Base-by-base conservation (phyloP, 345 rosid genomes). In the Salix viminalis region DNA sequence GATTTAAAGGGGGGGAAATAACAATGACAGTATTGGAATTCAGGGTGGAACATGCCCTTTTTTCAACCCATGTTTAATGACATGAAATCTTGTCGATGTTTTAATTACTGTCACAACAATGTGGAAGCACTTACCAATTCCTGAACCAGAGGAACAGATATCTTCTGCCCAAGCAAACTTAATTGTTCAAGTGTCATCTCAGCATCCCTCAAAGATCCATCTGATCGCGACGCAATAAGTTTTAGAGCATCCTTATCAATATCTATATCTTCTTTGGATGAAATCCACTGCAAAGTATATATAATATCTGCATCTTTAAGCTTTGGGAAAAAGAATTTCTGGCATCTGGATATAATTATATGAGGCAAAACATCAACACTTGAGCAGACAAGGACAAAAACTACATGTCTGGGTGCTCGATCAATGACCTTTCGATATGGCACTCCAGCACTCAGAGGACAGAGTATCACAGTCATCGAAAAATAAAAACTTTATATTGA, bases 131-230 rank as follows among this genome's bases (percentile, higher is more conserved):
- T 79, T 74, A 96, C 98, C 95, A 96, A 78, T 83, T 96, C 98
- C 86, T 96, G 99, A 84, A 96, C 98, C 74, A 96, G 83, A 75
- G 87, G 86, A 65, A 93, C 88, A 52, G 91, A 91, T 79, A 96
- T 90, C 87, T 86, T 89, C 82, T 88, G 91, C 78, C 99, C 99
- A 7, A 96, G 94, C 79, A 96, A 87, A 80, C 97, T 88, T 28
- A 96, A 83, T 75, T 96, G 99, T 77, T 94, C 98, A 26, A 96
- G 89, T 72, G 98, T 96, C 98, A 96, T 96, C 79, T 91, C 91
- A 0, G 98, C 97, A 79, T 96, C 98, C 86, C 99, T 87, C 82
- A 96, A 84, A 2, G 99, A 96, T 72, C 99, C 99, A 83, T 96
- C 98, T 15, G 99, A 96, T 77, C 89, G 88, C n/a, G 97, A 92